Base-by-base conservation (phyloP, 2,329 filamentous ascomycete species). In the Celoporthe dispersa region DNA sequence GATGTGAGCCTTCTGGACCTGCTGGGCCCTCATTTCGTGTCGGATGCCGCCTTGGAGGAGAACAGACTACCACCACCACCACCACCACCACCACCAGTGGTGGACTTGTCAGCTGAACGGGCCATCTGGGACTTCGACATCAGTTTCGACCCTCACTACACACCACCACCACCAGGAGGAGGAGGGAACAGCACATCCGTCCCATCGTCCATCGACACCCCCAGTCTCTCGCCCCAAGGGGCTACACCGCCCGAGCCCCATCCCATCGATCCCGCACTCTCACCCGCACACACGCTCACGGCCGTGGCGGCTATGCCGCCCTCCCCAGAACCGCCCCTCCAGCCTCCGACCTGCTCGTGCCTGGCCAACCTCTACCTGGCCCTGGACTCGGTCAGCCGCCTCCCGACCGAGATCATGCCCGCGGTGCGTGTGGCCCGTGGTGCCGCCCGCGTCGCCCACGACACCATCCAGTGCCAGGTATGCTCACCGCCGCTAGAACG, bases 331-430 rank as follows among this genome's bases (percentile, higher is more conserved):
- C 73, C 70, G 5, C 22, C 53, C 19, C 16, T 39, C 53, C 37
- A 39, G 12, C 33, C 68, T 22, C 59, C 65, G 5, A 68, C 66
- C 22, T 89, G 87, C 71, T 76, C 80, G 68, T 89, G 87, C 71
- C 81, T 85, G 0, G 81, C 83, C 0, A 81, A 78, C 19, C 80
- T 89, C 19, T 87, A 84, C 74, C 80, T 85, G 6, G 82, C 86
- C 5, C 79, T 88, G 3, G 82, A 85, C 70, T 83, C 83, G 28
- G 81, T 89, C 71, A 81, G 83, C 64, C 80, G 79, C 55, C 80
- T 87, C 1, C 83, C 86, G 0, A 73, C 73, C 3, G 80, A 84
- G 55, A 79, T 87, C 25, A 78, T 79, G 44, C 75, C 80, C 2
- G 86, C 85, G 22, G 84, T 88, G 75, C 76, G 79, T 25, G 79